A percentile compares a stretch with the other conserved stretches of the same genome.
Conservation (phyloP, 192 early-diverging fungal species). For the Coemansia sp. region DNA sequence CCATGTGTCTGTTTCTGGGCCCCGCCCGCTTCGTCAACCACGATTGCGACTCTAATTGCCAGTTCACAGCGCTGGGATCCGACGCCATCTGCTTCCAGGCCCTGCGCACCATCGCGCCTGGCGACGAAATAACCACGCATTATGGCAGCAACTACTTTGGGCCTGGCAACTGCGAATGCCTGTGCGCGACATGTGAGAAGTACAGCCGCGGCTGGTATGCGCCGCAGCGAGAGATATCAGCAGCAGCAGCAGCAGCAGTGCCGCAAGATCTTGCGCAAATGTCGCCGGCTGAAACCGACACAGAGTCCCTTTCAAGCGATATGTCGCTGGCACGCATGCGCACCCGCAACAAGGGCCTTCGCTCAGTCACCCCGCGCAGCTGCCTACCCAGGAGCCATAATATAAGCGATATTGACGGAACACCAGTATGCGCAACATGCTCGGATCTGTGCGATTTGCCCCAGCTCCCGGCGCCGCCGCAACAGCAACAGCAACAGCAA, state of each 20-base stretch:
- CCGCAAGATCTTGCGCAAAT: background rate
- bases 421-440: constrained; percentile 16
- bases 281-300: constrained; percentile 24
- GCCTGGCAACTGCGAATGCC: constrained; percentile 63
- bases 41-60: constrained; percentile 67
- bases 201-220: constrained; percentile 51
- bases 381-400: constrained; percentile 18
- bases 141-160: constrained; percentile 73
- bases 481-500: no score
- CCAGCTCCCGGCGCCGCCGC: background rate
- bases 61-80: constrained; percentile 43
- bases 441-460: background rate
- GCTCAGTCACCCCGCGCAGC: constrained; percentile 32
- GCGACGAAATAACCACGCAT: constrained; percentile 70
- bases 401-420: background rate
- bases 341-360: constrained; percentile 43
- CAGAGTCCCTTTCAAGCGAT: constrained; percentile 9
- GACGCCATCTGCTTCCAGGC: constrained; percentile 68
- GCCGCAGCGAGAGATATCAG: background rate
- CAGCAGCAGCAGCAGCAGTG: background rate
- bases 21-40: constrained; percentile 77
- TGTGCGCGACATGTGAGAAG: constrained; percentile 73
- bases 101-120: constrained; percentile 59
- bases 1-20: constrained; percentile 65
- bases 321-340: constrained; percentile 13